Evolutionary conservation across 768 basidiomycete genomes (phyloP).

Genomic region (Tubosaeta sp.): DNA sequence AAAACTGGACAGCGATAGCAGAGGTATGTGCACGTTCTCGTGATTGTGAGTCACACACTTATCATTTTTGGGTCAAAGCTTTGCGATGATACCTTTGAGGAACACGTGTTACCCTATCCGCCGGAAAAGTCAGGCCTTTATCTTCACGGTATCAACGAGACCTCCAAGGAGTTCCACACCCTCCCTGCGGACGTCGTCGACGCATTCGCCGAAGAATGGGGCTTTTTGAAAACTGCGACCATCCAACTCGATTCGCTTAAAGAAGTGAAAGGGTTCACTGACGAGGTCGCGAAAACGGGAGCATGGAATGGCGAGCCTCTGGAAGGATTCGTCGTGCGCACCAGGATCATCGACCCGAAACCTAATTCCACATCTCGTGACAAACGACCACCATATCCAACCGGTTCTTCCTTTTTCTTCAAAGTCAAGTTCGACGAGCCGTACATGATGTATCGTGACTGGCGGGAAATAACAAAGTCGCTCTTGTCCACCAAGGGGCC

Average conservation of each 20-base stretch:
- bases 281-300: conserved; percentile 59
- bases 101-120: conserved; percentile 86
- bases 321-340: conserved; percentile 94
- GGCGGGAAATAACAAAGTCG: conserved; percentile 87
- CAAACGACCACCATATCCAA: conserved; percentile 57
- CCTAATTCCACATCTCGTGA: conserved; percentile 25
- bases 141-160: conserved; percentile 85
- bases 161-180: conserved; percentile 63
- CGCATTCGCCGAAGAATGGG: conserved; percentile 84
- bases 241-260: conserved; percentile 49
- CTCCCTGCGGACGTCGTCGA: conserved; percentile 64
- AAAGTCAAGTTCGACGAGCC: conserved; percentile 99
- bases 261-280: conserved; percentile 71
- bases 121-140: conserved; percentile 85
- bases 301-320: conserved; percentile 81
- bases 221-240: conserved; percentile 78
- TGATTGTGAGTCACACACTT: neutral
- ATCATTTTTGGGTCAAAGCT: conserved; percentile 46
- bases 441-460: conserved; percentile 97
- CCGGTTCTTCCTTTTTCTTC: conserved; percentile 93
- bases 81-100: conserved; percentile 96
- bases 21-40: conserved; percentile 55
- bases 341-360: conserved; percentile 49
- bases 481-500: conserved; percentile 46
- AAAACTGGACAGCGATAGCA: conserved; percentile 84